Conservation (phyloP, 2,329 filamentous ascomycete species). For the Trichoderma endophyticum region DNA sequence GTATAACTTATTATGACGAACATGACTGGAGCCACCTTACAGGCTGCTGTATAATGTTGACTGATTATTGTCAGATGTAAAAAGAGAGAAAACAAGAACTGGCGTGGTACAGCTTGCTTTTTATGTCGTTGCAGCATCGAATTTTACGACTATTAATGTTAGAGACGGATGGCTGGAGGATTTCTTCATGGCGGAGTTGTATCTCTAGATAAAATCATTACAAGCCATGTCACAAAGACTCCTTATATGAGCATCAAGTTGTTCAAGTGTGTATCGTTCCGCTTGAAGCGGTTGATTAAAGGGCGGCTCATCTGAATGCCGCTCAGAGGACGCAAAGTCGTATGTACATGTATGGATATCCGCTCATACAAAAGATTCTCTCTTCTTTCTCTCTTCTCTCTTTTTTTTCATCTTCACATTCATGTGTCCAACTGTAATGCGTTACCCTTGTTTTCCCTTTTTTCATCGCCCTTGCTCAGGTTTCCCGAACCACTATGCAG, state of each 20-base stretch:
- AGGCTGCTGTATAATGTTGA: neutral
- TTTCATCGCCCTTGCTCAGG: neutral
- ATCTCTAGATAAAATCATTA: neutral
- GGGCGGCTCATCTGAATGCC: constrained; percentile 8
- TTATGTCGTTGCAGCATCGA: neutral
- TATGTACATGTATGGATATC: constrained; percentile 22
- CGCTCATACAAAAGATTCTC: constrained; percentile 14
- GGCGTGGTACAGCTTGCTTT: neutral
- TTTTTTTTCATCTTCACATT: constrained; percentile 12
- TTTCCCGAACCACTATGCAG: constrained; percentile 27
- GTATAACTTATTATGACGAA: neutral
- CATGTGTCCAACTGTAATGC: constrained; percentile 18
- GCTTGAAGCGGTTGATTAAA: constrained; percentile 17
- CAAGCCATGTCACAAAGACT: neutral
- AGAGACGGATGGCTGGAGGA: neutral
- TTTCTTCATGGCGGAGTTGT: neutral
- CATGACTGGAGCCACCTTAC: neutral
- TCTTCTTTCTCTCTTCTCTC: neutral
- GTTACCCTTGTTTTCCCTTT: neutral
- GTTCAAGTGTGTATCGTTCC: constrained; percentile 7
- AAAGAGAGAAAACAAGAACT: neutral
- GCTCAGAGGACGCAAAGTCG: constrained; percentile 13
- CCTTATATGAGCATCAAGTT: neutral
- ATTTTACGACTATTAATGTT: neutral
- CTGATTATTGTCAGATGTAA: neutral